Percentiles rank a stretch among this genome's conserved stretches.
Evolutionary conservation across 75 land plant genomes (phyloP).

Genomic region (Cunninghamia lanceolata): DNA sequence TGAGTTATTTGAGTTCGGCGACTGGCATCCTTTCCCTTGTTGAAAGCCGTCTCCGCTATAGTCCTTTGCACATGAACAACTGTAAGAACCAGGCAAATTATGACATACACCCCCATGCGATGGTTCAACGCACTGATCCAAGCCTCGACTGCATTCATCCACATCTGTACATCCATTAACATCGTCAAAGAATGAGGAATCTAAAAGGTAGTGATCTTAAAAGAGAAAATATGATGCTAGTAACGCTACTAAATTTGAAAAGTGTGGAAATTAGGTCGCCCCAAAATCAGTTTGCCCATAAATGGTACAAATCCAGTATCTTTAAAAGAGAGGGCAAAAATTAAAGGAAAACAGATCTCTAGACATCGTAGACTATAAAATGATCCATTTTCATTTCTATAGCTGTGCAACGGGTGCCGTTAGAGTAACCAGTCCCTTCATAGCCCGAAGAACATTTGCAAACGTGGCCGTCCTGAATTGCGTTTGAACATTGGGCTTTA

Average conservation of each 20-base stretch:
- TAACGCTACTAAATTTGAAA: neutral
- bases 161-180: neutral
- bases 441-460: neutral
- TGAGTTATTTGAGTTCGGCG: too few species aligned
- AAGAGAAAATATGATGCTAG: neutral
- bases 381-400: too few species aligned
- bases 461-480: neutral
- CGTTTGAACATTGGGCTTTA: neutral
- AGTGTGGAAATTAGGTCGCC: neutral
- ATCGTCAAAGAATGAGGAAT: neutral
- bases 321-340: too few species aligned
- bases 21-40: too few species aligned
- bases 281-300: too few species aligned
- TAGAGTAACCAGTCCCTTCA: neutral
- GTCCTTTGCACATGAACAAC: neutral
- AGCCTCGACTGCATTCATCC: neutral
- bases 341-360: too few species aligned
- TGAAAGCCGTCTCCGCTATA: neutral
- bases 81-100: neutral
- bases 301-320: too few species aligned
- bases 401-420: neutral
- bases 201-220: neutral
- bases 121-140: neutral
- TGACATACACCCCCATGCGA: neutral
- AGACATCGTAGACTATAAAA: too few species aligned